Base-by-base conservation (phyloP, 108 stramenopile species). In the Nitzschia palea region DNA sequence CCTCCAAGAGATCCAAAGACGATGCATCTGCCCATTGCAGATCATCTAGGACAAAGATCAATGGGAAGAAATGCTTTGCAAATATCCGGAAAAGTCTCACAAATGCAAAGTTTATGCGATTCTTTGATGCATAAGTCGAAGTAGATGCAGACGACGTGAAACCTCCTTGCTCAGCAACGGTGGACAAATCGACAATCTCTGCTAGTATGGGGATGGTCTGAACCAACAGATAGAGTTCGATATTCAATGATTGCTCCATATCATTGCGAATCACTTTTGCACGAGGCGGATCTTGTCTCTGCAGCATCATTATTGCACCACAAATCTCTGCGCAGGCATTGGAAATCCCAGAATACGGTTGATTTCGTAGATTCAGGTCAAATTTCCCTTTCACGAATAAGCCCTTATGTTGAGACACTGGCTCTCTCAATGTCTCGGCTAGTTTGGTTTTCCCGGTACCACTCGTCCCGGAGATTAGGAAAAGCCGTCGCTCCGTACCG, bases 101-200 rank as follows among this genome's bases (percentile, higher is more conserved):
- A 53, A 70, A 62, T 22, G 69, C 69, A 40, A 37, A 52, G 8
- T 62, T 29, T 27, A 61, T 40, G 6, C 42, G 67, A 20, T 68
- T 40, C 22, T 44, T 37, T 22, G 9, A 15, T 4, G 36, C 22
- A n/a, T 57, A 4, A 12, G 4, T 12, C 4, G 59, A 44, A 8
- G 45, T 27, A 3, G 8, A 23, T 8, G 25, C 15, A 18, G 15
- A 23, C 23, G 27, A 42, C 29, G 55, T 23, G 18, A 61, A 18
- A 10, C 15, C 14, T 22, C 22, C 60, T n/a, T n/a, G n/a, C 8
- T 2, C 40, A 37, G 12, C 25, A 12, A 10, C 12, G 6, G 4
- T 18, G 17, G 17, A 25, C 10, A 20, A 10, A 5, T 15, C 15
- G 15, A 50, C 27, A n/a, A 66, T 20, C 8, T 22, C 17, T 9